Evolutionary conservation across 2,329 filamentous ascomycete species (phyloP).

Genomic region (Neonectria punicea): DNA sequence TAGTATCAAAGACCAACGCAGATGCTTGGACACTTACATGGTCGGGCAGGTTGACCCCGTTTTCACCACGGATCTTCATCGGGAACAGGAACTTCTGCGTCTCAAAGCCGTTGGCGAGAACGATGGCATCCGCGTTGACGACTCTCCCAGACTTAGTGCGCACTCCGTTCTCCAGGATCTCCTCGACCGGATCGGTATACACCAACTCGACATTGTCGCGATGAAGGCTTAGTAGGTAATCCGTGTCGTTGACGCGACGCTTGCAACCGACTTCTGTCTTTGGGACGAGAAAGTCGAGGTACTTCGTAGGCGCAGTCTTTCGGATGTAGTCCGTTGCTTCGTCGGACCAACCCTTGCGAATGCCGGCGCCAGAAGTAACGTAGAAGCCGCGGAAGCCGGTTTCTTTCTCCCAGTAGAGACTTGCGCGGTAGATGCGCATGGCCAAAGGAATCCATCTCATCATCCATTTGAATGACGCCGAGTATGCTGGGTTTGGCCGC

Average conservation of each 20-base stretch:
- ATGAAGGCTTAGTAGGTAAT: conserved; percentile 46
- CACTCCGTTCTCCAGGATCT: conserved; percentile 28
- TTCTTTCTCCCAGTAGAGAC: conserved; percentile 36
- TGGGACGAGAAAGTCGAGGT: conserved; percentile 46
- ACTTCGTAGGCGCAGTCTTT: conserved; percentile 39
- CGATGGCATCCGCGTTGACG: conserved; percentile 48
- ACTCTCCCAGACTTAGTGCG: conserved; percentile 31
- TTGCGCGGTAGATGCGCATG: conserved; percentile 35
- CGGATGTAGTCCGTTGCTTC: conserved; percentile 42
- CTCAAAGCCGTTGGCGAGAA: conserved; percentile 61
- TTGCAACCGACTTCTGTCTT: conserved; percentile 50
- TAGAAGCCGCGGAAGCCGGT: conserved; percentile 39
- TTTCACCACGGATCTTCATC: conserved; percentile 56
- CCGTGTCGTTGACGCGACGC: conserved; percentile 48
- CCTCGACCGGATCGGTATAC: conserved; percentile 29
- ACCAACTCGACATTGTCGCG: conserved; percentile 45
- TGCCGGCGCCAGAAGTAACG: conserved; percentile 19
- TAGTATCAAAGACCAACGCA: not conserved
- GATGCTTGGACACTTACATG: conserved; percentile 49
- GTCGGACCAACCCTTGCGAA: conserved; percentile 30
- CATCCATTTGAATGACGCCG: conserved; percentile 34
- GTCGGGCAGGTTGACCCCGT: conserved; percentile 51
- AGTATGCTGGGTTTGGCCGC: conserved; percentile 37
- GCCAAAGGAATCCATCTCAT: conserved; percentile 40
- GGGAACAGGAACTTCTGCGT: conserved; percentile 58